Base-by-base conservation (phyloP, 495 filamentous ascomycete genomes). In the Endocarpon pusillum region DNA sequence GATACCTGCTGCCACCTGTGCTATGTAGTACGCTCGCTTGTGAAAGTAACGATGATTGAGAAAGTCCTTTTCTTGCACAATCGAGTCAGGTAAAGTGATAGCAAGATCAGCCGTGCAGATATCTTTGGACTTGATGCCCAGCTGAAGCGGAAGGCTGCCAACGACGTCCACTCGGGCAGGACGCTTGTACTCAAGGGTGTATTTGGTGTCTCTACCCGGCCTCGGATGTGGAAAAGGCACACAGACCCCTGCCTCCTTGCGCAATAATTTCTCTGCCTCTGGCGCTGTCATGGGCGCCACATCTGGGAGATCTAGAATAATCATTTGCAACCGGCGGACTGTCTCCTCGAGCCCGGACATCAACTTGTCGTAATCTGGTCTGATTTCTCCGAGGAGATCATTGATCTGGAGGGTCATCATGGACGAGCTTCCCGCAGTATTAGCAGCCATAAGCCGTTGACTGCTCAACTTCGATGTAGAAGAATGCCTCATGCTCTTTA, bases 51-150 rank as follows among this genome's bases (percentile, higher is more conserved):
- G 69, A 55, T 86, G 68, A 46, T 96, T 83, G 29, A 86, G 62
- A 51, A 85, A 94, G 55, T 97, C 89, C 52, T 97, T 96, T 33
- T 86, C 79, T 47, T 93, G 81, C 40, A 96, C 82, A 2, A 93
- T 58, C 2, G 67, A 57, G 28, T 51, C 55, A 11, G 91, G 86
- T 72, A 97, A 89, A 8, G 72, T 75, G 4, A 94, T 70, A 12
- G 81, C 73, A 62, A 97, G 58, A 57, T 97, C 89, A 32, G 93
- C 64, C 1, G 61, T 58, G 21, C 75, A 54, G 14, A 51, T 48
- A 7, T 64, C 63, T 12, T 69, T 59, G 5, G 64, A 56, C 44
- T 73, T 79, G 7, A 71, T 58, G 42, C 78, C 73, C 7, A 72
- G 89, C 53, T 74, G 75, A 26, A 82, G 66, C 26, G 75, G 63